A percentile compares a stretch with the other conserved stretches of the same genome.
Conservation (phyloP, 306 rosid species). For the Astragalus glycyphyllos region DNA sequence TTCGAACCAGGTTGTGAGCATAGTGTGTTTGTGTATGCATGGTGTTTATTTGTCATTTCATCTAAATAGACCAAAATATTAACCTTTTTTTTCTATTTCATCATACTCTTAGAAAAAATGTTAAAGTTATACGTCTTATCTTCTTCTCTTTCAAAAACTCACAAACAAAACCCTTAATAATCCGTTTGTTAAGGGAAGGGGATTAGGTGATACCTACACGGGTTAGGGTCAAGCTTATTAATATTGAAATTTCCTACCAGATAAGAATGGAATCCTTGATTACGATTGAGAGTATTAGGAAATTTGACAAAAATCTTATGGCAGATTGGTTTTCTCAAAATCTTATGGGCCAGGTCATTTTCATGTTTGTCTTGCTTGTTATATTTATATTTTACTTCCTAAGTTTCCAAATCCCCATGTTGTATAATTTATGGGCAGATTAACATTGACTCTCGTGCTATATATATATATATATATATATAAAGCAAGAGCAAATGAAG, state of each 20-base stretch:
- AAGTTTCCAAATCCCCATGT: neutral
- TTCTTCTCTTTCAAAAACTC: too few species aligned
- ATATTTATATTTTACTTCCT: too few species aligned
- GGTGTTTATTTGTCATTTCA: too few species aligned
- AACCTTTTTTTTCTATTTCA: too few species aligned
- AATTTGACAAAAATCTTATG: neutral
- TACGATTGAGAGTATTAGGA: neutral
- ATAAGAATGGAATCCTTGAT: constrained; percentile 13
- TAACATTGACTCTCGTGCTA: neutral
- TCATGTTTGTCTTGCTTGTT: constrained; percentile 4
- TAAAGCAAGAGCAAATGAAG: neutral
- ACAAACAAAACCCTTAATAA: too few species aligned
- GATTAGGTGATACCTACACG: too few species aligned
- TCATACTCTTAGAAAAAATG: too few species aligned
- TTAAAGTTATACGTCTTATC: too few species aligned
- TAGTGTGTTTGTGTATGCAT: too few species aligned
- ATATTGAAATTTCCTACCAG: neutral
- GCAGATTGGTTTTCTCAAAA: constrained; percentile 12
- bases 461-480: neutral
- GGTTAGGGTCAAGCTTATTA: neutral
- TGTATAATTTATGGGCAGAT: neutral
- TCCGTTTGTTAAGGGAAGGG: too few species aligned
- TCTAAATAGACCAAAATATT: too few species aligned
- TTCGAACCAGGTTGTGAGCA: too few species aligned
- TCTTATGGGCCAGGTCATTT: constrained; percentile 30